Evolutionary conservation across 202 grass and related monocot species (phyloP), one percentile per base, ranked within the genome.

Genomic region (Carex sylvatica): DNA sequence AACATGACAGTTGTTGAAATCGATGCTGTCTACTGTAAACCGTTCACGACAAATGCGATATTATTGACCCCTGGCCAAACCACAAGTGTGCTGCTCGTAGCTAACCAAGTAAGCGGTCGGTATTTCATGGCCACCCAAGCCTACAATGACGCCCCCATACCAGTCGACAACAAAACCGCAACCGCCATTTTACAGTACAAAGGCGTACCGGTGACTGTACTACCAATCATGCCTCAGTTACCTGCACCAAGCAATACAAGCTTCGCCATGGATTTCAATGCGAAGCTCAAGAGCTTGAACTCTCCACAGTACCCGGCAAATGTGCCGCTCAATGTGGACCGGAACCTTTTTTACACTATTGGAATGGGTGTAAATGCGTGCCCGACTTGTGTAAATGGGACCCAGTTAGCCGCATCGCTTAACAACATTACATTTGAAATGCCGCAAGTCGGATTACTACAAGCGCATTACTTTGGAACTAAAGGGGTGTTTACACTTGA

Each of bases 341-440:
- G 85, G 11, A 87, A 83, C 60, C 68, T 94, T 18, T 88, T 94
- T 24, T 94, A 87, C 84, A 79, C 84, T 6, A 88, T 87, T 40
- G 85, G 89, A 58, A 67, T 94, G 36, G 87, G 89, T 8, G 9
- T 87, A 35, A 88, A 94, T 56, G 79, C 85, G 0, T 94, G 92
- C 79, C 30, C 61, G 3, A 75, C 86, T 56, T 94, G 92, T 42
- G 12, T 73, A 16, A 94, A 89, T 15, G 54, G 75, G 1, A 84
- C 92, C 9, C 77, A 86, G 65, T 81, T 94, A 80, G 84, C 83
- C 15, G 92, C 86, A 66, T 91, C 92, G 0, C 71, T 94, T 7
- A 94, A 94, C 82, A 94, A 91, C 82, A 84, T 94, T 82, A 87
- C 92, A 36, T 94, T 91, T 71, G 80, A 86, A 19, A 88, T 88